Evolutionary conservation across 176 grass and related monocot genomes (phyloP).

Genomic region (Bolboschoenus planiculmis): DNA sequence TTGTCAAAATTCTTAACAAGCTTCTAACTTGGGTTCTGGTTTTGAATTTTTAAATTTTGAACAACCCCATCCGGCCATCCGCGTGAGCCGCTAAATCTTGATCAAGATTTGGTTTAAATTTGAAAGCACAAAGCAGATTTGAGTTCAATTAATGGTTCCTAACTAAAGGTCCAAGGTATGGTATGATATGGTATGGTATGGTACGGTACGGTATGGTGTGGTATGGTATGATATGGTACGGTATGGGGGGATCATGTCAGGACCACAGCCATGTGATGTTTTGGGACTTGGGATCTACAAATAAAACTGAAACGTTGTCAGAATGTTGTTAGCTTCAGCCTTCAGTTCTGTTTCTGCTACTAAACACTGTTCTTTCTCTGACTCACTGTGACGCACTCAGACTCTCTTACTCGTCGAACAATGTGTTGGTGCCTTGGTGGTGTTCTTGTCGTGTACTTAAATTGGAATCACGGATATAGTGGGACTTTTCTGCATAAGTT

Average conservation of each 20-base stretch:
- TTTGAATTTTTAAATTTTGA: no score
- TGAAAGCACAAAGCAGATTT: neutral
- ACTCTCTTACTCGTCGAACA: neutral
- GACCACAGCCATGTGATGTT: neutral
- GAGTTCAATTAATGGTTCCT: neutral
- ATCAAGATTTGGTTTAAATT: neutral
- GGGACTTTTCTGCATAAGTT: neutral
- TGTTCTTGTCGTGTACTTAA: neutral
- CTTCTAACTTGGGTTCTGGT: no score
- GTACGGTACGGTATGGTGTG: neutral
- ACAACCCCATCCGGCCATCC: no score
- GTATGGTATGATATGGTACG: neutral
- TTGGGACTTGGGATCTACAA: slow-evolving; percentile 13
- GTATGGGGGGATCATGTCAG: neutral
- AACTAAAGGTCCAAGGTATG: neutral
- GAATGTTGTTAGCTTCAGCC: neutral
- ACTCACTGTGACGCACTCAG: no score
- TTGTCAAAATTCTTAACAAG: no score
- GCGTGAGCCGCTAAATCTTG: no score
- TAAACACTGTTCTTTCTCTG: slow-evolving; percentile 9
- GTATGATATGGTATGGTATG: neutral
- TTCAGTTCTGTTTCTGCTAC: neutral
- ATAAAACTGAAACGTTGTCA: neutral
- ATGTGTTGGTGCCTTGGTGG: neutral
- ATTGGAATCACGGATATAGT: slow-evolving; percentile 5